Evolutionary conservation across 441 rosid genomes (phyloP).

Genomic region (Erodium texanum): DNA sequence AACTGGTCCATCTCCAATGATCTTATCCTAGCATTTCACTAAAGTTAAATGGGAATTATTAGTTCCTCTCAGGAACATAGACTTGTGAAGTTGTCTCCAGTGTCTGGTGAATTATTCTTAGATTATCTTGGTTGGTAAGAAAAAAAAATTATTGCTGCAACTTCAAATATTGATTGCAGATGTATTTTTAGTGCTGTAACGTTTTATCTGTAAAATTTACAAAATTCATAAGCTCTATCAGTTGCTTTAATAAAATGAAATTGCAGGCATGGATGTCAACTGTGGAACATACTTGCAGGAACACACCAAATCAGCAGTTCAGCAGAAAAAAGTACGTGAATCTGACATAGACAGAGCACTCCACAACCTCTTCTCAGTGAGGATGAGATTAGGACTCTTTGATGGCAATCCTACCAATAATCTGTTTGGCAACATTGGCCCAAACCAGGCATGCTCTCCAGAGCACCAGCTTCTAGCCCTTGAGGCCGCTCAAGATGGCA

Average conservation of each 20-base stretch:
- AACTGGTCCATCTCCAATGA: neutral
- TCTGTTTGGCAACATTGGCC: conserved; percentile 50
- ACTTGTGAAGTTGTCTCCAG: neutral
- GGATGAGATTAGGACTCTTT: conserved; percentile 81
- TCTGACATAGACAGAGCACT: conserved; percentile 62
- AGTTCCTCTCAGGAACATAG: neutral
- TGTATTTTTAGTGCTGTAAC: neutral
- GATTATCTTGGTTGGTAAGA: neutral
- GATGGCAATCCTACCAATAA: conserved; percentile 48
- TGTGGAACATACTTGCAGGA: conserved; percentile 49
- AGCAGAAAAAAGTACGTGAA: conserved; percentile 46
- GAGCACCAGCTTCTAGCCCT: conserved; percentile 69
- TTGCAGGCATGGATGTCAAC: conserved; percentile 73
- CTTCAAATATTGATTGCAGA: neutral
- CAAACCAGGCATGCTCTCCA: conserved; percentile 51
- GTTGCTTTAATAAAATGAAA: neutral
- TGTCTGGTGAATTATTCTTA: neutral
- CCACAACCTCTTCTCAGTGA: conserved; percentile 52
- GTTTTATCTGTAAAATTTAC: too few species aligned
- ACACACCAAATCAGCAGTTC: conserved; percentile 60
- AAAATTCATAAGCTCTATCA: neutral
- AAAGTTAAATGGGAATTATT: neutral
- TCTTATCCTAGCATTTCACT: neutral
- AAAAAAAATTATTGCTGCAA: neutral
- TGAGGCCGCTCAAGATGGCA: conserved; percentile 72